Evolutionary conservation across 768 basidiomycete species (phyloP).

Genomic region (Trichaptum fuscoviolaceum): DNA sequence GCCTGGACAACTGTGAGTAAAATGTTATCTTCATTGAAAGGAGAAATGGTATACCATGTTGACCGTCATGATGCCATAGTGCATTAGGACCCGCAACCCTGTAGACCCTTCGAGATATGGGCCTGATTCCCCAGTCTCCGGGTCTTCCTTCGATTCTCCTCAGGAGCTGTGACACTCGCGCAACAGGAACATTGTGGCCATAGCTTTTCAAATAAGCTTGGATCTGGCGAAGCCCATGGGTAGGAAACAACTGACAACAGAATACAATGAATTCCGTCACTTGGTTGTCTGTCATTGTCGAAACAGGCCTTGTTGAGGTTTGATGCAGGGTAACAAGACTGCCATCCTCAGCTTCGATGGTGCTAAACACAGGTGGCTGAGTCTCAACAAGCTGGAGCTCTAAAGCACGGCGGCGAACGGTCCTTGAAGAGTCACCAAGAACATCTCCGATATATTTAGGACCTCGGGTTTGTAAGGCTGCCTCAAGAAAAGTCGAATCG

Average conservation of each 20-base stretch:
- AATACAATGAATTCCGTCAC: constrained; percentile 6
- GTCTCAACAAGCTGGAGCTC: constrained; percentile 19
- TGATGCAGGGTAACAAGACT: constrained; percentile 20
- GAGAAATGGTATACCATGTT: constrained; percentile 23
- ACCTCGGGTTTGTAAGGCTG: not conserved
- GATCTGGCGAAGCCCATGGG: no score
- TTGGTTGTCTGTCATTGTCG: constrained; percentile 11
- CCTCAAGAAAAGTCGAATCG: not conserved
- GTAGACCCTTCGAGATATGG: constrained; percentile 25
- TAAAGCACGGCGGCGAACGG: constrained; percentile 22
- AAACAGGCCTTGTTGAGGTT: constrained; percentile 7
- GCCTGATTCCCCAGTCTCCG: constrained; percentile 13
- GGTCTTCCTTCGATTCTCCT: constrained; percentile 19
- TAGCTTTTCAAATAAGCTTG: no score
- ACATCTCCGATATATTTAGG: constrained; percentile 14
- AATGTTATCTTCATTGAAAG: not conserved
- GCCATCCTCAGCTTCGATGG: no score
- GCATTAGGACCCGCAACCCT: constrained; percentile 31
- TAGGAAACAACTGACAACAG: not conserved
- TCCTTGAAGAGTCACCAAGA: constrained; percentile 16
- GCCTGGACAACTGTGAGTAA: constrained; percentile 14
- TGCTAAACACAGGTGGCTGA: no score
- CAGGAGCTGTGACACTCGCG: constrained; percentile 19
- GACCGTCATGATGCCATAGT: constrained; percentile 35
- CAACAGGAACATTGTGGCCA: constrained; percentile 18